Percentiles rank a stretch among this genome's conserved stretches.
phyloP scores from a whole-genome alignment of 495 filamentous ascomycete genomes.

The Delitschia confertaspora region DNA sequence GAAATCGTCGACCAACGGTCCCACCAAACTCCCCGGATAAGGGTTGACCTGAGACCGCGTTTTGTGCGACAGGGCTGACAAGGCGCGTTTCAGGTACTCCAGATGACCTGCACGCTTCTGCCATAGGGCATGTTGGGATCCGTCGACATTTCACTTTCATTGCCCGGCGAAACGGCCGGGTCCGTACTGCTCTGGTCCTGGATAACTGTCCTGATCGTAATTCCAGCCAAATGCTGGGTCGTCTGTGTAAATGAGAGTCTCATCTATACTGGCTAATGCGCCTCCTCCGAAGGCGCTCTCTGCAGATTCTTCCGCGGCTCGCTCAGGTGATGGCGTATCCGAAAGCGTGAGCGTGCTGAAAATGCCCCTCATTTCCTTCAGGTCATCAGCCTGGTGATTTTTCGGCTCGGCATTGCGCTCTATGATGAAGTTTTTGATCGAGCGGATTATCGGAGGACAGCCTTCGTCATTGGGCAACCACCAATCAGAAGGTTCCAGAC shows the following conservation, averaged over 20 bases:
- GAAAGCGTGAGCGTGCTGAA: conserved; percentile 40
- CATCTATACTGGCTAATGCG: conserved; percentile 10
- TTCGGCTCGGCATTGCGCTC: conserved; percentile 53
- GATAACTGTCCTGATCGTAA: conserved; percentile 8
- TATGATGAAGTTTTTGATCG: conserved; percentile 66
- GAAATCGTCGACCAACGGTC: conserved; percentile 9
- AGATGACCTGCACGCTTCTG: conserved; percentile 3
- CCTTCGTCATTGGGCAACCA: conserved; percentile 81
- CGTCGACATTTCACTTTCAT: conserved; percentile 1
- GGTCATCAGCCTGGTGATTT: conserved; percentile 54
- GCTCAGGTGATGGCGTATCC: conserved; percentile 15
- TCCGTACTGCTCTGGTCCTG: conserved; percentile 5
- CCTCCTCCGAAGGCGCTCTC: conserved; percentile 2
- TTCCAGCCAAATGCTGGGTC: conserved; percentile 19
- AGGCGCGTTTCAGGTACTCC: conserved; percentile 9
- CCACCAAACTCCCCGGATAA: conserved; percentile 12
- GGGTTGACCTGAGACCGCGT: conserved; percentile 6
- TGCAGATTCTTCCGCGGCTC: conserved; percentile 3
- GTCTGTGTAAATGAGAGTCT: conserved; percentile 24
- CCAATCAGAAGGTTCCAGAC: conserved; percentile 62
- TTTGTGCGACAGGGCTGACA: conserved; percentile 18
- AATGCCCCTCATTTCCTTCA: conserved; percentile 67
- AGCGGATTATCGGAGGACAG: conserved; percentile 59
- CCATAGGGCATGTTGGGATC: conserved; percentile 1
- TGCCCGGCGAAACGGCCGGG: conserved; percentile 7